Percentiles rank a stretch among this genome's conserved stretches.
These are phyloP conservation scores for Cymbomonas tetramitiformis DNA, from an alignment of 139 green algal species.

Conservation along the genomic window DNA sequence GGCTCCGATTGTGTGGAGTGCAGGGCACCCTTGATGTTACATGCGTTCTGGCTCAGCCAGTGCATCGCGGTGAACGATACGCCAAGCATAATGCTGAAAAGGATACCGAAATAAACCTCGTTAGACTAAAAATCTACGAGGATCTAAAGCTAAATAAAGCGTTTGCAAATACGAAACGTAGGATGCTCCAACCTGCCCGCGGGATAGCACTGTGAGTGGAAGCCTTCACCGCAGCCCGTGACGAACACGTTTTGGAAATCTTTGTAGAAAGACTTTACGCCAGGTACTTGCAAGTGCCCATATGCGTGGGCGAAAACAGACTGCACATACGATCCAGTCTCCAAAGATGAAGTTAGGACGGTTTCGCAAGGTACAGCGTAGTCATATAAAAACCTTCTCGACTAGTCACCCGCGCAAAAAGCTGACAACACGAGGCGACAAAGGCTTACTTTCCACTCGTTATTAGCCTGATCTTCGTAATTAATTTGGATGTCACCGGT, in stretches of 20 bases:
- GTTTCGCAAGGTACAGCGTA: too few species aligned
- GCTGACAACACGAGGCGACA: too few species aligned
- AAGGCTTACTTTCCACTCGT: slow-evolving; percentile 26
- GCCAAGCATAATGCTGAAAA: too few species aligned
- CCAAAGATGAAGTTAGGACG: too few species aligned
- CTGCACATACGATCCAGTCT: too few species aligned
- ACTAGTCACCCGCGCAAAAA: too few species aligned
- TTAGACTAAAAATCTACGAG: too few species aligned
- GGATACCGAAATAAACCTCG: too few species aligned
- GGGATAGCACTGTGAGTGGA: slow-evolving; percentile 19
- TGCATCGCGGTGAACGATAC: slow-evolving; percentile 24
- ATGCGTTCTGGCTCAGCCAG: slow-evolving; percentile 20
- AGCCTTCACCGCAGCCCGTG: neutral
- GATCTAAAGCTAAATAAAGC: too few species aligned
- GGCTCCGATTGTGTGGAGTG: too few species aligned
- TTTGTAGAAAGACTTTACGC: neutral
- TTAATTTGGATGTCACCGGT: slow-evolving; percentile 1
- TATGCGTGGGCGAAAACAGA: slow-evolving; percentile 15
- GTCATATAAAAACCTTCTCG: too few species aligned
- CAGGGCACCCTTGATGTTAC: neutral
- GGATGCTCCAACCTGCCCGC: slow-evolving; percentile 4
- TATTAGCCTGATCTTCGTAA: slow-evolving; percentile 24
- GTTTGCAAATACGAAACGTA: too few species aligned
- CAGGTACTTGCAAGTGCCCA: neutral
- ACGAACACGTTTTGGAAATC: slow-evolving; percentile 13